These are phyloP conservation scores for Penicillium flavigenum DNA, from an alignment of 495 filamentous ascomycete species.

Conservation along the genomic window DNA sequence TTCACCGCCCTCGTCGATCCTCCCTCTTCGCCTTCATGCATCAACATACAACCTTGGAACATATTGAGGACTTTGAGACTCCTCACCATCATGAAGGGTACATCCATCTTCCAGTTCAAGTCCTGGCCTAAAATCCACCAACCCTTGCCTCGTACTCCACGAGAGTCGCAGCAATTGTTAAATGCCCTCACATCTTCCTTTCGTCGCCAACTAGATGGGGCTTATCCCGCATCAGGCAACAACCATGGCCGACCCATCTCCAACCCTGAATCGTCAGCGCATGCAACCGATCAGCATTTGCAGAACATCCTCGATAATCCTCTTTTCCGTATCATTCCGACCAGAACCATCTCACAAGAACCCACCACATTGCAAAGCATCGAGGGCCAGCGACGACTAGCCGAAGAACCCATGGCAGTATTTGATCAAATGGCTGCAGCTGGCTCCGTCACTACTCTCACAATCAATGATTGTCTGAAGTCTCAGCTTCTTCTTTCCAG, in stretches of 20 bases:
- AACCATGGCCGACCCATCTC: conserved; percentile 29
- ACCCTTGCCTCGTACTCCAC: conserved; percentile 62
- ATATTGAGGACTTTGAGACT: not conserved
- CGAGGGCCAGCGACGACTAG: conserved; percentile 21
- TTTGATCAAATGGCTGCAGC: conserved; percentile 45
- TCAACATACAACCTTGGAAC: not conserved
- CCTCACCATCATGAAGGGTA: conserved; percentile 46
- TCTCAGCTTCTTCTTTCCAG: conserved; percentile 36
- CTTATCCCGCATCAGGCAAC: conserved; percentile 50
- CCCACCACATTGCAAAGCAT: conserved; percentile 10
- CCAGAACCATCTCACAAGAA: conserved; percentile 18
- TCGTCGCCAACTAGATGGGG: conserved; percentile 65
- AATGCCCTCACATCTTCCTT: conserved; percentile 73
- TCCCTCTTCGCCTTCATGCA: not conserved
- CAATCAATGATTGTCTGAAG: conserved; percentile 31
- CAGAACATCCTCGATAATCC: conserved; percentile 70
- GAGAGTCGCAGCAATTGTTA: conserved; percentile 67
- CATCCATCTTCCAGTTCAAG: conserved; percentile 41
- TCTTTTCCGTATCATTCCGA: conserved; percentile 46
- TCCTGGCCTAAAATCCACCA: conserved; percentile 64
- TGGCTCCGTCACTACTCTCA: conserved; percentile 29
- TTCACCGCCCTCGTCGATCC: conserved; percentile 13
- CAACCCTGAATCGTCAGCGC: conserved; percentile 53
- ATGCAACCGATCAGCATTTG: conserved; percentile 30
- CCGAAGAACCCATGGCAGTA: conserved; percentile 39